phyloP scores from a whole-genome alignment of 257 asterid species.

The Perilla frutescens region DNA sequence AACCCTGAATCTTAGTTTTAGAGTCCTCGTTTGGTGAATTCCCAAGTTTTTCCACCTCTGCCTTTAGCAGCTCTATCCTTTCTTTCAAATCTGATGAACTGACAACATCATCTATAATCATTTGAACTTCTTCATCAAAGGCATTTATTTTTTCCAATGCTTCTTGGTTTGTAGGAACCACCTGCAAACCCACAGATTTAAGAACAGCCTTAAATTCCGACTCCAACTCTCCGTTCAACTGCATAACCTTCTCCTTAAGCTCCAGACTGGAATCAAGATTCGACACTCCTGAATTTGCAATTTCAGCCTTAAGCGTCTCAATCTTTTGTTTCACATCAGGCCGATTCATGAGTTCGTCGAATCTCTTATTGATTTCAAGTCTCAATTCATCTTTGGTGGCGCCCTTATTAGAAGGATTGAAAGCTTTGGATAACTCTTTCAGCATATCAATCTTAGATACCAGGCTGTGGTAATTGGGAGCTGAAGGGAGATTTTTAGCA shows the following conservation, averaged over 20 bases:
- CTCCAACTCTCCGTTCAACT: conserved; percentile 56
- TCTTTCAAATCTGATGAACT: conserved; percentile 66
- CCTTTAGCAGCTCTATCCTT: conserved; percentile 66
- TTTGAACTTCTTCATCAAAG: conserved; percentile 53
- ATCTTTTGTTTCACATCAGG: conserved; percentile 65
- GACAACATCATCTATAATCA: conserved; percentile 54
- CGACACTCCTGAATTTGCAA: conserved; percentile 53
- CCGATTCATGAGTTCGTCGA: conserved; percentile 50
- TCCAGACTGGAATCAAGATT: conserved; percentile 49
- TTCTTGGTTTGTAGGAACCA: conserved; percentile 42
- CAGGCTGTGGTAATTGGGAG: conserved; percentile 71
- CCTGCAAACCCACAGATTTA: conserved; percentile 55
- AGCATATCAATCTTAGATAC: conserved; percentile 59
- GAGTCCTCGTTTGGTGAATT: conserved; percentile 54
- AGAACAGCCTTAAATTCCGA: conserved; percentile 56
- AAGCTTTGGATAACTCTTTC: conserved; percentile 56
- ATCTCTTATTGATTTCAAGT: conserved; percentile 58
- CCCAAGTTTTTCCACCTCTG: conserved; percentile 60
- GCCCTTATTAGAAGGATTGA: conserved; percentile 43
- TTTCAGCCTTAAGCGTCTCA: conserved; percentile 63
- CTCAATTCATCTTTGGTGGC: conserved; percentile 50
- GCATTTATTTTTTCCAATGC: conserved; percentile 49
- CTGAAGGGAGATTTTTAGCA: conserved; percentile 53
- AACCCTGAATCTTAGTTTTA: conserved; percentile 57
- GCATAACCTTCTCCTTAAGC: conserved; percentile 61